Evolutionary conservation across 495 filamentous ascomycete genomes (phyloP), one percentile per base, ranked within the genome.

Genomic region (Mytilinidion resinicola): DNA sequence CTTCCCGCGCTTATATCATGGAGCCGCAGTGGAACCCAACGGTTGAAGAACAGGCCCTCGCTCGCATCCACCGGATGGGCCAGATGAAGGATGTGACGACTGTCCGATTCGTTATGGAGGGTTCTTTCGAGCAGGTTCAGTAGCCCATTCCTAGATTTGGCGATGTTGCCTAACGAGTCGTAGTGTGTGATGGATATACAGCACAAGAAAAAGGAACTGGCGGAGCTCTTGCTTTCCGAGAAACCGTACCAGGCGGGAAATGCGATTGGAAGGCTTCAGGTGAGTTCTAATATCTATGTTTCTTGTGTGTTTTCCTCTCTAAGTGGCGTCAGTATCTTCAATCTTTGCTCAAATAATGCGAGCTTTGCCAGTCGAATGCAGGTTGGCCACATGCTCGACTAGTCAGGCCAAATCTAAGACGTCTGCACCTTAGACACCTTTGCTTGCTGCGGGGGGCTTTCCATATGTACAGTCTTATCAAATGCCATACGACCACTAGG

Each of bases 21-120:
- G 61, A 64, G 37, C 61, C 62, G 30, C 62, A 65, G 15, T 57
- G 14, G 59, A 65, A 65, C 38, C 58, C 62, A 9, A 57, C 58
- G 11, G 52, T 65, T 25, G 62, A 65, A 39, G 55, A 57, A 38
- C 62, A 65, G 58, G 53, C 58, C 33, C 51, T 65, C 5, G 62
- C 55, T 8, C 57, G 58, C 15, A 59, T 61, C 21, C 54, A 59
- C 36, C 62, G 54, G 2, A 57, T 65, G 20, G 62, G 62, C 12
- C 62, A 65, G 20, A 59, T 9, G 14, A 50, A 51, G 21, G 33
- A 50, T 17, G 62, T 65, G 20, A 61, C 50, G 4, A 65, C 56
- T 6, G 41, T 61, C 15, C 62, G 62, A 12, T 65, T 59, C 34
- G 46, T 58, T 21, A 61, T 65, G 46, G 41, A 61, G 9, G 50